These are phyloP conservation scores for Cordyceps tenuipes DNA, from an alignment of 2,329 filamentous ascomycete species.

Conservation along the genomic window DNA sequence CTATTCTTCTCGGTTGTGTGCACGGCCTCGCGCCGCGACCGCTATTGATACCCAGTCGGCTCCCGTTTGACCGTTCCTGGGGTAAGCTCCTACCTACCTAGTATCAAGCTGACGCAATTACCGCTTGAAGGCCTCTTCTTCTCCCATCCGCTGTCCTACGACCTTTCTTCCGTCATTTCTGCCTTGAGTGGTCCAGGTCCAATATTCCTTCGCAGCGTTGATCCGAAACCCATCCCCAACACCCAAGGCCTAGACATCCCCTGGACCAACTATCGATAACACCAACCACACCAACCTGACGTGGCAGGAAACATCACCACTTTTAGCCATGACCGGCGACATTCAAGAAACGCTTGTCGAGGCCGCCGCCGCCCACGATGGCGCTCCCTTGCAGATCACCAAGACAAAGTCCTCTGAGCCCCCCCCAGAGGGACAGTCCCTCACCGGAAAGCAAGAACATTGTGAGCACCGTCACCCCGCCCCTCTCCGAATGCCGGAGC, in stretches of 20 bases:
- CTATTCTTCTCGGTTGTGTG: not conserved
- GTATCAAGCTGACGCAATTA: not conserved
- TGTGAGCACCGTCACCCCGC: conserved; percentile 48
- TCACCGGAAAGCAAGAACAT: conserved; percentile 97
- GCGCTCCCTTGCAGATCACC: conserved; percentile 12
- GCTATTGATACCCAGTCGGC: not conserved
- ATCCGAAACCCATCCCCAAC: not conserved
- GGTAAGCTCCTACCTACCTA: not conserved
- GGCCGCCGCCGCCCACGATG: conserved; percentile 16
- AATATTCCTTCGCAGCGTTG: not conserved
- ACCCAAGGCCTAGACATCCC: not conserved
- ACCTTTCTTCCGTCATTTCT: not conserved
- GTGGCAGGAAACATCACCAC: not conserved
- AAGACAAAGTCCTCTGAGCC: conserved; percentile 14
- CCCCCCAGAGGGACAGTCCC: conserved; percentile 36
- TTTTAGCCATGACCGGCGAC: conserved; percentile 21
- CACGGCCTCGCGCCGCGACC: not conserved
- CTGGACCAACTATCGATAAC: not conserved
- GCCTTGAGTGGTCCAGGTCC: not conserved
- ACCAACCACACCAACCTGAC: not conserved
- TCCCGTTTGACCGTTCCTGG: not conserved
- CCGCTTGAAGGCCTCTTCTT: not conserved
- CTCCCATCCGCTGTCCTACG: not conserved
- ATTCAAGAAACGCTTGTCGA: conserved; percentile 18
- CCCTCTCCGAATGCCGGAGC: not conserved